A percentile compares a stretch with the other conserved stretches of the same genome.
Conservation (phyloP, 306 rosid genomes). For the Begonia peltatifolia region DNA sequence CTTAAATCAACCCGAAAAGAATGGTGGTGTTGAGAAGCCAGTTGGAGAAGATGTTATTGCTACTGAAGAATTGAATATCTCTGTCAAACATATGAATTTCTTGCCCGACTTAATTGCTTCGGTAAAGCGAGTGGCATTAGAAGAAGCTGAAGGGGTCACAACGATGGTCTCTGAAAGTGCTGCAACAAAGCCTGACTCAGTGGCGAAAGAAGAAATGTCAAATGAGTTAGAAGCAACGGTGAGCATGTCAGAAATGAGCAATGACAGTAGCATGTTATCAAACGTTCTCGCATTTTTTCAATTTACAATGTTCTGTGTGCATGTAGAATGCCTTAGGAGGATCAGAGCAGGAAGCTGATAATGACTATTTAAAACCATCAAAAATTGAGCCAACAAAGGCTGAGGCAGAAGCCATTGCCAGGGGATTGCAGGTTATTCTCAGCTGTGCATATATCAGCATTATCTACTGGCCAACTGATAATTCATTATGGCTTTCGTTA, state of each 20-base stretch:
- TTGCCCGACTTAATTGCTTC: constrained; percentile 83
- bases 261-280: too few species aligned
- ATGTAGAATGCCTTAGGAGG: constrained; percentile 57
- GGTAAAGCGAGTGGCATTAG: constrained; percentile 60
- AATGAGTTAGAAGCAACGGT: constrained; percentile 50
- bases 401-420: constrained; percentile 85
- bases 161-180: constrained; percentile 25
- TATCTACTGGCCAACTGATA: too few species aligned
- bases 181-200: constrained; percentile 16
- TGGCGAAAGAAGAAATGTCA: constrained; percentile 28
- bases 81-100: constrained; percentile 40
- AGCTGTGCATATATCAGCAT: not conserved
- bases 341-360: constrained; percentile 53
- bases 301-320: constrained; percentile 16
- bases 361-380: constrained; percentile 40
- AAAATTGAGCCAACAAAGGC: constrained; percentile 91
- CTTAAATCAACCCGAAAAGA: constrained; percentile 21
- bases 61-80: constrained; percentile 26
- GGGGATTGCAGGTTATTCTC: constrained; percentile 77
- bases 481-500: constrained; percentile 7
- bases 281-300: constrained; percentile 1
- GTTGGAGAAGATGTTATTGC: constrained; percentile 25
- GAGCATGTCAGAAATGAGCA: constrained; percentile 11
- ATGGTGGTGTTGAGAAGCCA: constrained; percentile 21
- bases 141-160: constrained; percentile 48